Base-by-base conservation (phyloP, 495 filamentous ascomycete species). In the Rhypophila decipiens region DNA sequence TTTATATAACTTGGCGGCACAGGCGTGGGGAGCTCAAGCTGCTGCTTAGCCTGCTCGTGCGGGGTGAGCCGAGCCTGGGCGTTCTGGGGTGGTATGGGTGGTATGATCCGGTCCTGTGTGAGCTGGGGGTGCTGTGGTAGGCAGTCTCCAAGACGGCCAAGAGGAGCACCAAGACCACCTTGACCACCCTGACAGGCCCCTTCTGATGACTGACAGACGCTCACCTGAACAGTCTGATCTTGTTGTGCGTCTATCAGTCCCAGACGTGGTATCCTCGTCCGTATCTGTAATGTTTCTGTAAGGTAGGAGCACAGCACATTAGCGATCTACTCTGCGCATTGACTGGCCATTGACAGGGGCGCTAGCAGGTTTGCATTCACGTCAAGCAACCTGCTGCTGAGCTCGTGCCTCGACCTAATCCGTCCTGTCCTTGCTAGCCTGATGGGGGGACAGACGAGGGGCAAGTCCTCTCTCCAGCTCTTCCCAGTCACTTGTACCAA, bases 1-100 rank as follows among this genome's bases (percentile, higher is more conserved):
- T 53, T 59, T 61, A 57, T 65, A 59, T 56, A 42, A 24, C 36
- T 40, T 29, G 53, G 46, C 21, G 24, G 47, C 42, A 42, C 47
- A 34, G 44, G 55, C 31, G 37, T 29, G 39, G 39, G 50, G 33
- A 43, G 43, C 21, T n/a, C 38, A 46, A 29, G 42, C 38, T 39
- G 37, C n/a, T n/a, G n/a, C 31, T 29, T 39, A n/a, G 27, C 20
- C 44, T 51, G 55, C 39, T 19, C 29, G 50, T 61, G 62, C 60
- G 62, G 60, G 60, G 60, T 51, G 53, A 24, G 44, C 34, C 34
- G 43, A 10, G 7, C 27, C 13, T 7, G 27, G 27, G 7, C 7
- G 13, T 13, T 13, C 13, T 44, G 45, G 49, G 52, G 59, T 59
- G 59, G 59, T 59, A 59, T n/a, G 11, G 31, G 31, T 34, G 31